Conservation (phyloP, 352 stramenopile genomes). For the Phytopythium sindhum region DNA sequence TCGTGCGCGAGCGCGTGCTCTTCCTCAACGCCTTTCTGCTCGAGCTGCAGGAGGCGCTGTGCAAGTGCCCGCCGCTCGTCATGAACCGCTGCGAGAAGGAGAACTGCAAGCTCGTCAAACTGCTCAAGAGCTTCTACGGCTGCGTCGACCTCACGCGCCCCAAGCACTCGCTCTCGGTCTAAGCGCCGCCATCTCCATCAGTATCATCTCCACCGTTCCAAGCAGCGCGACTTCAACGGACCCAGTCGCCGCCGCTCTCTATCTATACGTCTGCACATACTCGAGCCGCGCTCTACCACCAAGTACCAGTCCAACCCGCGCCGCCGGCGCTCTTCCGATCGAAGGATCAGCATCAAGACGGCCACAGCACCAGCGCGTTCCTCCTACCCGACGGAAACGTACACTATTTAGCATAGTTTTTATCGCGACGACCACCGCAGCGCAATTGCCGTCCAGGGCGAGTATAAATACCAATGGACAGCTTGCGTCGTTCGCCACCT, state of each 20-base stretch:
- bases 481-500: neutral
- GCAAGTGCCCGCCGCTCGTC: conserved; percentile 73
- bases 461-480: conserved; percentile 4
- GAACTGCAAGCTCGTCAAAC: conserved; percentile 79
- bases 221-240: neutral
- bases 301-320: neutral
- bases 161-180: conserved; percentile 50
- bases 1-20: conserved; percentile 72
- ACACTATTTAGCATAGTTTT: conserved; percentile 5
- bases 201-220: neutral
- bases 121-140: conserved; percentile 86
- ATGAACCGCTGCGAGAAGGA: conserved; percentile 74
- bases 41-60: conserved; percentile 67
- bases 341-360: conserved; percentile 20
- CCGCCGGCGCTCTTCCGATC: conserved; percentile 23
- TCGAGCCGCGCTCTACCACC: neutral
- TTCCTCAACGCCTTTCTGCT: conserved; percentile 83
- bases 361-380: conserved; percentile 1
- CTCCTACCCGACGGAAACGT: neutral
- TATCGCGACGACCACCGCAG: neutral
- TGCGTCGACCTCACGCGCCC: conserved; percentile 42
- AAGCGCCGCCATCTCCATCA: conserved; percentile 7
- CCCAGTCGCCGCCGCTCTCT: neutral
- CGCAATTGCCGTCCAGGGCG: neutral
- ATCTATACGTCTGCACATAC: conserved; percentile 5